Base-by-base conservation (phyloP, 495 filamentous ascomycete species). In the Tuber borchii region DNA sequence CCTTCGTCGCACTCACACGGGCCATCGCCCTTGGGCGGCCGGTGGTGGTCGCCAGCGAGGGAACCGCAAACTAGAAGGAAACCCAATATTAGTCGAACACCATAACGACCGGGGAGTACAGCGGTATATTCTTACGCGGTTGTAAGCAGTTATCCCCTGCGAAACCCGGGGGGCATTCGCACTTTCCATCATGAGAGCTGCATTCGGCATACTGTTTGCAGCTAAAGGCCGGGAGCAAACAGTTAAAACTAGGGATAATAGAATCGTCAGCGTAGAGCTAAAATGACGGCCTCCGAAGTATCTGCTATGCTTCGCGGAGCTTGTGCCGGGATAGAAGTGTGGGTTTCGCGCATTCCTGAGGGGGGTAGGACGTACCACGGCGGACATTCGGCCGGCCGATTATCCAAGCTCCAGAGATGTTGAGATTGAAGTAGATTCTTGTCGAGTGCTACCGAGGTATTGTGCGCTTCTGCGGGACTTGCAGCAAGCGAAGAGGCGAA, bases 141-240 rank as follows among this genome's bases (percentile, higher is more conserved):
- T 90, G 84, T 14, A 94, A 88, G 80, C 95, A 99, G 84, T 97
- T 93, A 80, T 97, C 92, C 70, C 94, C 95, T 68, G 93, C 96
- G 83, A 93, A 99, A 20, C 95, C 95, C 1, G 92, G 87, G 2
- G 94, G 94, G 84, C 95, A 99, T 37, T 90, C 85, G 86, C 95
- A 99, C 87, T 94, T 93, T 37, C 95, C 95, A 80, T 91, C 94
- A 83, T 90, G 93, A 78, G 89, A 88, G 84, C 92, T 95, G 84
- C 95, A 99, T 9, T 88, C 84, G 16, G 93, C 90, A 83, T 90
- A 98, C 84, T 99, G 96, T 75, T 90, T 89, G 82, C 95, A 99
- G 74, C 89, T 89, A 84, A 97, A 97, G 75, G 91, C 91, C 39
- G 95, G 93, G 31, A 98, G 89, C 73, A 97, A 92, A 85, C 95